phyloP scores from a whole-genome alignment of 306 rosid genomes.

The Clitoria ternatea region DNA sequence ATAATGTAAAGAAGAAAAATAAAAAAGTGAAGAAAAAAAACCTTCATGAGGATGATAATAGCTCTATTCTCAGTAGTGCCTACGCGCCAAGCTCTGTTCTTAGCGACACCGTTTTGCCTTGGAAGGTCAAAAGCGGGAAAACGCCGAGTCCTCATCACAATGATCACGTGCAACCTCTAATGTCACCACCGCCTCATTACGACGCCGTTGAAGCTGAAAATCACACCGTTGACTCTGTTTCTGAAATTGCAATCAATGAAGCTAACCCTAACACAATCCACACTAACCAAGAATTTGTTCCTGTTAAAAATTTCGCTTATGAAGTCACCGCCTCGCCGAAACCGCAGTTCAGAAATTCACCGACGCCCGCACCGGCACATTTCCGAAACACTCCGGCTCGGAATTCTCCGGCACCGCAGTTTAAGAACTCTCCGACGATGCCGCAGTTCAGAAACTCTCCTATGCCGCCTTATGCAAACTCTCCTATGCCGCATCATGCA shows the following conservation, averaged over 20 bases:
- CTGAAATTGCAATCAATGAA: too few relatives aligned
- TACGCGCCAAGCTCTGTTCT: slow-evolving; percentile 4
- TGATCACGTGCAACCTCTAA: not conserved
- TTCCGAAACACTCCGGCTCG: too few relatives aligned
- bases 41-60: too few relatives aligned
- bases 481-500: not conserved
- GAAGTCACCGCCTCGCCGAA: slow-evolving; percentile 17
- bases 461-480: too few relatives aligned
- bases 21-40: not conserved
- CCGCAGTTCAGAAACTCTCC: too few relatives aligned
- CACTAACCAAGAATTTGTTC: not conserved
- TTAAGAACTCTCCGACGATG: not conserved
- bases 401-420: too few relatives aligned
- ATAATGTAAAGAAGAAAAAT: too few relatives aligned
- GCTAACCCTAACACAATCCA: too few relatives aligned
- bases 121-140: slow-evolving; percentile 35
- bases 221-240: too few relatives aligned
- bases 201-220: not conserved
- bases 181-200: not conserved
- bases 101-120: slow-evolving; percentile 23
- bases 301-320: not conserved
- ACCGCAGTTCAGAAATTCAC: too few relatives aligned
- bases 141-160: slow-evolving; percentile 3
- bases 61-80: slow-evolving; percentile 31
- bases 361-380: too few relatives aligned